phyloP scores from a whole-genome alignment of 805 yeast species.

The Yarrowia bubula region DNA sequence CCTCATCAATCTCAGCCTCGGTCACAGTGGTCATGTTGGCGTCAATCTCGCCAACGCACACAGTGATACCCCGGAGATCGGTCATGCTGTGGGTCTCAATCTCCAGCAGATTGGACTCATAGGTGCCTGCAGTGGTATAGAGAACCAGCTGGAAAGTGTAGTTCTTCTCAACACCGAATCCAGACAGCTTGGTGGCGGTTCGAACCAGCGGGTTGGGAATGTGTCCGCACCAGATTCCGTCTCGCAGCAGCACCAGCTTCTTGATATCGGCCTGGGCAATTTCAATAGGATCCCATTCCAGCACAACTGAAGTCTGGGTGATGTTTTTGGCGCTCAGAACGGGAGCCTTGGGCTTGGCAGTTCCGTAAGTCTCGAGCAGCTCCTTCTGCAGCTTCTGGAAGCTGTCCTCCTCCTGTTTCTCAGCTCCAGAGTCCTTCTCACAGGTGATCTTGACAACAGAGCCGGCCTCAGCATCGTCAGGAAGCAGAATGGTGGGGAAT shows the following conservation, averaged over 20 bases:
- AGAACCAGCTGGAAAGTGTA: slow-evolving; percentile 77
- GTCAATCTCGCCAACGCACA: slow-evolving; percentile 75
- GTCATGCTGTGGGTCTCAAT: slow-evolving; percentile 94
- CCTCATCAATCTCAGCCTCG: slow-evolving; percentile 53
- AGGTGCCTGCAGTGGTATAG: slow-evolving; percentile 88
- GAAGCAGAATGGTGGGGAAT: slow-evolving; percentile 91
- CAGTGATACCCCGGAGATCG: slow-evolving; percentile 86
- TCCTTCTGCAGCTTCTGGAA: slow-evolving; percentile 71
- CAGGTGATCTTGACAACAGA: slow-evolving; percentile 84
- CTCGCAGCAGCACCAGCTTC: slow-evolving; percentile 73
- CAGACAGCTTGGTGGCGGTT: slow-evolving; percentile 82
- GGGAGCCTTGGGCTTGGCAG: slow-evolving; percentile 68
- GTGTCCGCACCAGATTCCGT: slow-evolving; percentile 62
- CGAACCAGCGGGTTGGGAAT: slow-evolving; percentile 80
- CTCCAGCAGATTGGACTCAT: slow-evolving; percentile 60
- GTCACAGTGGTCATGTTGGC: slow-evolving; percentile 40
- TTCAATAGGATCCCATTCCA: slow-evolving; percentile 88
- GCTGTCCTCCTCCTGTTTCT: slow-evolving; percentile 53
- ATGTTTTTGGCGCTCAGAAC: slow-evolving; percentile 66
- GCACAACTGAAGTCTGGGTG: slow-evolving; percentile 91
- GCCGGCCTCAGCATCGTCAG: slow-evolving; percentile 88
- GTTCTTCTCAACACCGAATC: slow-evolving; percentile 80
- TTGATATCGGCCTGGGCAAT: slow-evolving; percentile 80
- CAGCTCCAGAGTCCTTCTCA: slow-evolving; percentile 70
- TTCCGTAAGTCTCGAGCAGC: slow-evolving; percentile 71